These are phyloP conservation scores for Kingdonia uniflora DNA, from an alignment of 164 flowering plant genomes.

Conservation along the genomic window DNA sequence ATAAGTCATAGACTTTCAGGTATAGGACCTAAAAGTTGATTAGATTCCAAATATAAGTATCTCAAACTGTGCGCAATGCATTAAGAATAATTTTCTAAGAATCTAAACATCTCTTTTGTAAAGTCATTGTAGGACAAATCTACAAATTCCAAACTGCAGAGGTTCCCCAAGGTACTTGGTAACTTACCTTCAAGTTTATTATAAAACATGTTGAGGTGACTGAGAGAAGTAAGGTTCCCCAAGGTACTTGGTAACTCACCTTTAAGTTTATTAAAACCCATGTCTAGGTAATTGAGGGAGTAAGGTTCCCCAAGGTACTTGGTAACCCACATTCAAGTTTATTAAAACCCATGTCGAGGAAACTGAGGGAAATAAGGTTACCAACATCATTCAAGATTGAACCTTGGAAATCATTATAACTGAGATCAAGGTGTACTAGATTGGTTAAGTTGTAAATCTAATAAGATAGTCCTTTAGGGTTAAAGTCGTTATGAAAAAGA, in stretches of 20 bases:
- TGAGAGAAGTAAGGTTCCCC: not conserved
- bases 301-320: slow-evolving; percentile 8
- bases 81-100: not conserved
- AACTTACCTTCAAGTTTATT: slow-evolving; percentile 8
- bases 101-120: not conserved
- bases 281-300: not conserved
- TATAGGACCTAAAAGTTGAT: slow-evolving; percentile 11
- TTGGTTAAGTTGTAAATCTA: slow-evolving; percentile 22
- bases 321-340: slow-evolving; percentile 10
- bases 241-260: slow-evolving; percentile 8
- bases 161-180: slow-evolving; percentile 8
- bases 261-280: slow-evolving; percentile 3
- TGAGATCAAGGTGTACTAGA: slow-evolving; percentile 15
- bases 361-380: not conserved
- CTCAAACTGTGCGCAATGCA: slow-evolving; percentile 1
- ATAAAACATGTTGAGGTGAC: not conserved
- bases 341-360: not conserved
- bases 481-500: too few relatives aligned
- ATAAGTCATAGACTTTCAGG: not conserved
- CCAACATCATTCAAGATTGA: slow-evolving; percentile 13
- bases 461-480: slow-evolving; percentile 15
- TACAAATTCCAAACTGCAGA: slow-evolving; percentile 3
- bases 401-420: slow-evolving; percentile 18
- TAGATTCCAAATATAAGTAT: not conserved
- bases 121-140: not conserved